Conservation (phyloP, 768 basidiomycete genomes). For the Hysterangium stoloniferum region DNA sequence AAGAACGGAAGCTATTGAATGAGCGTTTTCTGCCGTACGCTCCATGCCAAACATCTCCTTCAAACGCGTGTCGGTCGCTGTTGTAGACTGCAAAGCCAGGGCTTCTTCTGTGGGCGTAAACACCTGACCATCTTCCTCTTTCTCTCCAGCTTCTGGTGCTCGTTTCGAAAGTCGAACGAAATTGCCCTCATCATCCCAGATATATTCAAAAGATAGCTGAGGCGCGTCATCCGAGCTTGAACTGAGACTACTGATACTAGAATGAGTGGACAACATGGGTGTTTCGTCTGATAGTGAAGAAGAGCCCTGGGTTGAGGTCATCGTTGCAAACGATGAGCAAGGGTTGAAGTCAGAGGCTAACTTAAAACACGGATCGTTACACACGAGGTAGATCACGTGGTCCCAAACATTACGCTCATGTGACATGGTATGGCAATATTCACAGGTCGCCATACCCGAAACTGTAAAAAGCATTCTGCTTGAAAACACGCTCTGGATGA, state of each 20-base stretch:
- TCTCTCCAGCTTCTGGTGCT: constrained; percentile 11
- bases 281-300: background rate
- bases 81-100: no score
- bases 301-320: background rate
- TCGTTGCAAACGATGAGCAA: background rate
- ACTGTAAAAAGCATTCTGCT: no score
- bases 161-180: constrained; percentile 51
- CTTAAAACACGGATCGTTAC: background rate
- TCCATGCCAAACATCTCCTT: constrained; percentile 5
- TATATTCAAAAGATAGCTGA: constrained; percentile 60
- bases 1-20: constrained; percentile 23
- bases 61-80: background rate
- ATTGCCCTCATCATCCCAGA: constrained; percentile 47
- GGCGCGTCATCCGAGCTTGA: constrained; percentile 48
- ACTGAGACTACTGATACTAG: constrained; percentile 7
- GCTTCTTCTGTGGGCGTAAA: background rate
- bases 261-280: background rate
- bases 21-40: constrained; percentile 5
- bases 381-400: constrained; percentile 11
- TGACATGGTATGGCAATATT: no score
- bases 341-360: background rate
- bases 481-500: no score
- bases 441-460: no score
- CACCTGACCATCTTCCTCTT: background rate
- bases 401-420: no score